phyloP scores from a whole-genome alignment of 352 stramenopile genomes.

The Discostella stelligera region DNA sequence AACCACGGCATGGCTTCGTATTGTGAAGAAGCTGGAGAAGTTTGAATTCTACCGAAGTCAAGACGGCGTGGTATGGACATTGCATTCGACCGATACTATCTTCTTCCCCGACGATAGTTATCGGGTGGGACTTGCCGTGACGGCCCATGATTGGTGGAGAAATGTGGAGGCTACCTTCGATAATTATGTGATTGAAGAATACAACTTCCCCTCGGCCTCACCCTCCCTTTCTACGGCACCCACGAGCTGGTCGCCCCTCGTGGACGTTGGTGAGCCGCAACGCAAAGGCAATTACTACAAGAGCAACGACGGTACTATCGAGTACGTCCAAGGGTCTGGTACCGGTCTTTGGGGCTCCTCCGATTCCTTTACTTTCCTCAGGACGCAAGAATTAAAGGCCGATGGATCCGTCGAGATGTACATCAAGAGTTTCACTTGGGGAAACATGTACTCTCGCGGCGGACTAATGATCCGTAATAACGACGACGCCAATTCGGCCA shows the following conservation, averaged over 20 bases:
- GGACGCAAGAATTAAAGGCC: background rate
- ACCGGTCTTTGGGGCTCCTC: constrained; percentile 21
- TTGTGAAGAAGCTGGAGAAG: constrained; percentile 34
- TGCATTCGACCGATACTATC: constrained; percentile 4
- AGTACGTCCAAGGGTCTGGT: constrained; percentile 18
- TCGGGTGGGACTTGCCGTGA: constrained; percentile 25
- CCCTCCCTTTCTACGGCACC: constrained; percentile 35
- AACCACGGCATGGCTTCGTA: constrained; percentile 24
- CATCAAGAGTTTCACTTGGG: constrained; percentile 3
- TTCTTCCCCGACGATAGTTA: constrained; percentile 20
- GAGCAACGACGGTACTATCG: background rate
- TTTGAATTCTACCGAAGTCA: constrained; percentile 19
- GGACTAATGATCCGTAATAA: constrained; percentile 31
- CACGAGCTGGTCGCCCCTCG: constrained; percentile 8
- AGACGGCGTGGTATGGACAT: constrained; percentile 14
- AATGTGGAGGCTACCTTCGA: constrained; percentile 28
- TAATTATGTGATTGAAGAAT: constrained; percentile 24
- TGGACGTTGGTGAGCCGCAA: constrained; percentile 23
- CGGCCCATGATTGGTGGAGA: background rate
- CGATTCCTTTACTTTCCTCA: constrained; percentile 27
- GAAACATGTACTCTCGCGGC: background rate
- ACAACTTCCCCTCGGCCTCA: constrained; percentile 27
- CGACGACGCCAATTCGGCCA: constrained; percentile 3
- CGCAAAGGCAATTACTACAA: background rate
- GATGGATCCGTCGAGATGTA: constrained; percentile 1